Evolutionary conservation across 2,329 filamentous ascomycete species (phyloP), one percentile per base, ranked within the genome.

Genomic region (Pestalotiopsis sp.): DNA sequence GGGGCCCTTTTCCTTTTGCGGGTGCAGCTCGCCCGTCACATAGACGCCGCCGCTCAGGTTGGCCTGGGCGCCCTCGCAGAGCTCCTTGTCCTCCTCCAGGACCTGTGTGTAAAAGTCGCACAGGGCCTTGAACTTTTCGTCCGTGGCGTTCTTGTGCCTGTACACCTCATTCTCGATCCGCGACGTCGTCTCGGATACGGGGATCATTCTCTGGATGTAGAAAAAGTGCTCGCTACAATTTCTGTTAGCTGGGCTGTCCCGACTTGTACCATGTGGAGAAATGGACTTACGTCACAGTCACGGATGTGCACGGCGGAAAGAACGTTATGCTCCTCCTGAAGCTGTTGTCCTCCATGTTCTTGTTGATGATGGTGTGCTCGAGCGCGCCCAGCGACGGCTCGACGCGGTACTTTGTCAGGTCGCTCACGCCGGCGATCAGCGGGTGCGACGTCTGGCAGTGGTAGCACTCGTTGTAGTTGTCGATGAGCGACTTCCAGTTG

Each of bases 401-500:
- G 30, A 82, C 79, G 14, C 72, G 71, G 73, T 85, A 85, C 3
- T 83, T 83, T 68, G 83, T 82, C 52, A 89, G 81, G 68, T 89
- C 85, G 58, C 87, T 83, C n/a, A 89, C 81, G 56, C 81, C 79
- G 4, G 85, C 81, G 39, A 89, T 85, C 67, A 88, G 85, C 2
- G 88, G 87, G 71, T 89, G 87, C 1, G 86, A 84, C 0, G 84
- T 85, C 64, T 84, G 83, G 79, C 87, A 89, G 79, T 90, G 88
- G 72, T 90, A 91, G 74, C 88, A 90, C 74, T 88, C 88, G 74
- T 91, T 91, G 80, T 89, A 91, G 79, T 90, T 89, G 74, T 90
- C 88, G 14, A 84, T 83, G 39, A 88, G 75, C 26, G 85, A 84
- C 78, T 89, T 89, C 87, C 87, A 89, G 78, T 89, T 89, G 74